Conservation (phyloP, 257 asterid genomes). For the Penstemon newberryi region DNA sequence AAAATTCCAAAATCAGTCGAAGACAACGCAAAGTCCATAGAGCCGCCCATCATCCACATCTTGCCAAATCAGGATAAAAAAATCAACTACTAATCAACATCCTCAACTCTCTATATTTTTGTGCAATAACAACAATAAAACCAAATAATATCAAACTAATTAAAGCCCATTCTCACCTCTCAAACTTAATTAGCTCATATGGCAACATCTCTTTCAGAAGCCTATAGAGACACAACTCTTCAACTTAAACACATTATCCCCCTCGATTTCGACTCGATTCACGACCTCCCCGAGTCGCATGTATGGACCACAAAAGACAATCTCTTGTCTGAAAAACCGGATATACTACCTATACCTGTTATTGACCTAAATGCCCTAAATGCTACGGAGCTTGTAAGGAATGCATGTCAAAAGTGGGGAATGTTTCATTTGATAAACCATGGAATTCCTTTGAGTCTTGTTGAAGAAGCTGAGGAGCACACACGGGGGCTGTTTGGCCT, state of each 20-base stretch:
- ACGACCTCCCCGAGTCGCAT: conserved; percentile 62
- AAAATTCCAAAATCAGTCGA: conserved; percentile 26
- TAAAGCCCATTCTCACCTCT: neutral
- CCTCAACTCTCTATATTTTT: neutral
- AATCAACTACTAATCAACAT: neutral
- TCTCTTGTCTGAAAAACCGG: neutral
- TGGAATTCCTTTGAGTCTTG: conserved; percentile 36
- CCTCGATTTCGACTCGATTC: conserved; percentile 53
- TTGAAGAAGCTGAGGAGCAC: conserved; percentile 53
- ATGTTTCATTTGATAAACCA: conserved; percentile 62
- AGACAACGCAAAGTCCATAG: conserved; percentile 40
- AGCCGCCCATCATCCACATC: conserved; percentile 44
- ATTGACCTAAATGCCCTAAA: conserved; percentile 53
- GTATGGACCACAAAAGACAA: conserved; percentile 40
- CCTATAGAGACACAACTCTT: conserved; percentile 46
- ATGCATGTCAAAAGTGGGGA: conserved; percentile 67
- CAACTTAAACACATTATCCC: conserved; percentile 53
- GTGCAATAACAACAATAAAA: neutral
- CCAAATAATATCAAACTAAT: neutral
- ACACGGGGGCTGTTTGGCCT: conserved; percentile 49
- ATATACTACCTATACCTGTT: conserved; percentile 29
- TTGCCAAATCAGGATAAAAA: conserved; percentile 16
- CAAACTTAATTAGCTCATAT: conserved; percentile 19
- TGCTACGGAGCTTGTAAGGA: conserved; percentile 45
- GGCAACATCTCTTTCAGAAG: conserved; percentile 57